A percentile compares a stretch with the other conserved stretches of the same genome.
Conservation (phyloP, 768 basidiomycete species). For the Asterophora parasitica region DNA sequence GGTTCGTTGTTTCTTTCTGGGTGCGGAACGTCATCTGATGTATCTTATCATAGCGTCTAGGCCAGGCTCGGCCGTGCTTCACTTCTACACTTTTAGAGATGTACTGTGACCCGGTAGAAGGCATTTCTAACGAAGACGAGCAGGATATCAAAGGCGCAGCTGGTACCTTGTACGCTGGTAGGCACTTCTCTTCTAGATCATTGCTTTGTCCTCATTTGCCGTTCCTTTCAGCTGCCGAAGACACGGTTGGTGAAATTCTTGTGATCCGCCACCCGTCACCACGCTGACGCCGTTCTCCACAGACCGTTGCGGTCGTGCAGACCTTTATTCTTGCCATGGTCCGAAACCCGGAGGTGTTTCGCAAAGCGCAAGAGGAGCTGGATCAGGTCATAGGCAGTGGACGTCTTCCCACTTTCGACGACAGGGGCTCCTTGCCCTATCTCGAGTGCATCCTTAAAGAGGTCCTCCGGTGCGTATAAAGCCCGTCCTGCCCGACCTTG, state of each 20-base stretch:
- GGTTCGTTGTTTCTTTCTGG: constrained; percentile 24
- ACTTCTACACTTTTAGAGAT: constrained; percentile 40
- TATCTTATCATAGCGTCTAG: constrained; percentile 33
- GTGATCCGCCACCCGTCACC: not conserved
- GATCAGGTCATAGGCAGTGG: constrained; percentile 40
- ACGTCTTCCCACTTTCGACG: constrained; percentile 43
- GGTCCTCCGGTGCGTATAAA: constrained; percentile 34
- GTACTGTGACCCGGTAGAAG: constrained; percentile 29
- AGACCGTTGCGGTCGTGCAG: constrained; percentile 49
- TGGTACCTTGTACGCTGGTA: constrained; percentile 47
- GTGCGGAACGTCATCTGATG: constrained; percentile 1
- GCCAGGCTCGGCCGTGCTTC: constrained; percentile 39
- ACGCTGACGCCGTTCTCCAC: constrained; percentile 2
- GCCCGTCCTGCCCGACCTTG: not conserved
- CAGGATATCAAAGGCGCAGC: constrained; percentile 55
- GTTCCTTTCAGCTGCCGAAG: constrained; percentile 30
- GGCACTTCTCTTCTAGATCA: constrained; percentile 10
- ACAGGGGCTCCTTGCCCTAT: constrained; percentile 42
- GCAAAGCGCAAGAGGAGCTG: constrained; percentile 46
- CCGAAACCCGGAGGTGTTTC: constrained; percentile 44
- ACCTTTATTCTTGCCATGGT: constrained; percentile 53
- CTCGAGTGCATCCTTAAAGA: constrained; percentile 45
- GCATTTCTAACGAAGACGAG: constrained; percentile 38
- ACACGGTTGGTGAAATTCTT: constrained; percentile 25
- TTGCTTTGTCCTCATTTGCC: not conserved